Conservation (phyloP, 768 basidiomycete genomes). For the Mycena filopes region DNA sequence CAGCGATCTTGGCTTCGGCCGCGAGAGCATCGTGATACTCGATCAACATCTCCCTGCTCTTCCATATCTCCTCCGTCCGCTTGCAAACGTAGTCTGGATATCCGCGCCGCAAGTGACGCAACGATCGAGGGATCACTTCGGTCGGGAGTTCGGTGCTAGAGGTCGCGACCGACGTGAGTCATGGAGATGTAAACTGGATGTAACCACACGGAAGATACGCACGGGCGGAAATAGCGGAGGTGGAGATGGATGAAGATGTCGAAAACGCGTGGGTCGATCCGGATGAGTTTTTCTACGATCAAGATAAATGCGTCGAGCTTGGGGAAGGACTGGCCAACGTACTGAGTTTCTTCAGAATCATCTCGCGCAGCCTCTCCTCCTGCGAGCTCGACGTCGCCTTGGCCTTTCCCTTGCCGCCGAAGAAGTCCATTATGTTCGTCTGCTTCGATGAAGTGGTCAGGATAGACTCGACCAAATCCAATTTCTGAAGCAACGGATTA, state of each 20-base stretch:
- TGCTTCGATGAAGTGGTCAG: neutral
- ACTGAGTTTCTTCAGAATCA: conserved; percentile 19
- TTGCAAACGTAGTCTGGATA: conserved; percentile 4
- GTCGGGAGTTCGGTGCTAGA: conserved; percentile 17
- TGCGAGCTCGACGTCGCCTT: conserved; percentile 11
- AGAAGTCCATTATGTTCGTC: neutral
- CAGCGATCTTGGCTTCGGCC: conserved; percentile 13
- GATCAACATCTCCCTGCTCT: neutral
- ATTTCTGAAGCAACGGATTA: conserved; percentile 2
- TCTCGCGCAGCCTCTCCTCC: conserved; percentile 15
- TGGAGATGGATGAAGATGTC: conserved; percentile 8
- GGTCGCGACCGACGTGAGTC: no score
- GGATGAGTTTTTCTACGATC: conserved; percentile 14
- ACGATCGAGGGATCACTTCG: conserved; percentile 18
- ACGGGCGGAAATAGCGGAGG: conserved; percentile 20
- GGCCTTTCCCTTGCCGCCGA: conserved; percentile 9
- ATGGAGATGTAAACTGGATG: neutral
- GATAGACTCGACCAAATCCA: conserved; percentile 19
- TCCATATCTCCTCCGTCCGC: neutral
- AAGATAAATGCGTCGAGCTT: neutral
- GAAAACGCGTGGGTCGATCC: conserved; percentile 5
- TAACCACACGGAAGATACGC: neutral
- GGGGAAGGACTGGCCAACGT: neutral
- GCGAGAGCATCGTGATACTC: conserved; percentile 11
- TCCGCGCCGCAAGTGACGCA: conserved; percentile 14